These are phyloP conservation scores for Linnemannia exigua DNA, from an alignment of 192 early-diverging fungal species.

Conservation along the genomic window DNA sequence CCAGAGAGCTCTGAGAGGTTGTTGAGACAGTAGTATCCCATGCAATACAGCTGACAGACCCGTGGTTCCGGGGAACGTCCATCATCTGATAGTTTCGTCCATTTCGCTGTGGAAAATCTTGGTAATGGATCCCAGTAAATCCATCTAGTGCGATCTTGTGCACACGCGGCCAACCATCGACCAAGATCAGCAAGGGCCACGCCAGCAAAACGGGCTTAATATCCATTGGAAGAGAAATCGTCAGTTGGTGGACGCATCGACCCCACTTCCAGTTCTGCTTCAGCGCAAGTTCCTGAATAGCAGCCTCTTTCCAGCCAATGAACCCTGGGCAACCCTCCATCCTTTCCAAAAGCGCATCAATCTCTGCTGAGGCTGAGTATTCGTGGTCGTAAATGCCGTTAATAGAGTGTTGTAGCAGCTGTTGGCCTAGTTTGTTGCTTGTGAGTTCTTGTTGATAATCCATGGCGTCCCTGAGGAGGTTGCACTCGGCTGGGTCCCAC, in stretches of 20 bases:
- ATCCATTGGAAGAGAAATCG: neutral
- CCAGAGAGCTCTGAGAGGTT: neutral
- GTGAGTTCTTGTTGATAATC: neutral
- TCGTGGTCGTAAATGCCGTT: neutral
- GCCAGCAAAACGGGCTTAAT: constrained; percentile 23
- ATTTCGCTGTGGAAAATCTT: neutral
- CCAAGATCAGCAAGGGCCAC: constrained; percentile 34
- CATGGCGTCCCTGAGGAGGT: constrained; percentile 11
- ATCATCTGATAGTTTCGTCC: constrained; percentile 3
- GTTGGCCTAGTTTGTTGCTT: neutral
- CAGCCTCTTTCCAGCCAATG: constrained; percentile 25
- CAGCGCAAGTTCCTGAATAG: constrained; percentile 25
- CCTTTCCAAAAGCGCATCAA: neutral
- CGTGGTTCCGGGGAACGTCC: constrained; percentile 9
- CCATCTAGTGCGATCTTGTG: constrained; percentile 16
- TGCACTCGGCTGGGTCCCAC: constrained; percentile 25
- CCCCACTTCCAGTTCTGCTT: constrained; percentile 33
- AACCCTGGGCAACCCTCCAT: constrained; percentile 15
- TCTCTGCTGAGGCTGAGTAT: neutral
- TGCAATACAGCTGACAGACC: constrained; percentile 30
- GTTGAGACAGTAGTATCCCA: constrained; percentile 13
- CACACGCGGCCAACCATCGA: constrained; percentile 19
- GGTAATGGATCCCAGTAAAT: neutral
- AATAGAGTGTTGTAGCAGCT: neutral
- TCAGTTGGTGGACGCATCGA: constrained; percentile 17